phyloP scores from a whole-genome alignment of 805 yeast species.

The Yueomyces sp. region DNA sequence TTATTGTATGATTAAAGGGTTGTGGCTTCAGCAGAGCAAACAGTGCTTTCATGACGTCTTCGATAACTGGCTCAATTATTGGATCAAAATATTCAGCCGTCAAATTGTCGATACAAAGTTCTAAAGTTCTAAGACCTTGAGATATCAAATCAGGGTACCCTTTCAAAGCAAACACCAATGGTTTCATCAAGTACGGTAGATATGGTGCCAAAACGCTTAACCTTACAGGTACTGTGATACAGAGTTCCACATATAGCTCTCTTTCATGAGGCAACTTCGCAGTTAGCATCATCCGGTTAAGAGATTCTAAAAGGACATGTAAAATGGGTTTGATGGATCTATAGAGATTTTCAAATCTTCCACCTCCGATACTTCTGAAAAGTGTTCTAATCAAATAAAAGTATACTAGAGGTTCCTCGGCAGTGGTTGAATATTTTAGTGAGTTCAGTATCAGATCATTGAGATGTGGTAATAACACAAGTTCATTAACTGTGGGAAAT shows the following conservation, averaged over 20 bases:
- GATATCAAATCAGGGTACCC: slow-evolving; percentile 85
- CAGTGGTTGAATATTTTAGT: slow-evolving; percentile 62
- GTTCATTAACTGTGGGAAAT: slow-evolving; percentile 78
- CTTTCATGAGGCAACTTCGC: slow-evolving; percentile 84
- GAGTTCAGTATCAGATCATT: slow-evolving; percentile 73
- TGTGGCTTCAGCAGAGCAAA: slow-evolving; percentile 86
- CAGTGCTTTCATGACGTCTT: slow-evolving; percentile 84
- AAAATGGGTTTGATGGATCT: slow-evolving; percentile 85
- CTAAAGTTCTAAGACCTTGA: slow-evolving; percentile 90
- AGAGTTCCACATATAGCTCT: slow-evolving; percentile 87
- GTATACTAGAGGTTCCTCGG: slow-evolving; percentile 84
- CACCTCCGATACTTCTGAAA: slow-evolving; percentile 93
- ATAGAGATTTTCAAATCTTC: slow-evolving; percentile 84
- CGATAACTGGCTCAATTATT: slow-evolving; percentile 89
- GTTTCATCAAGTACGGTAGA: slow-evolving; percentile 74
- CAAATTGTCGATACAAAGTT: slow-evolving; percentile 87
- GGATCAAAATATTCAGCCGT: slow-evolving; percentile 97
- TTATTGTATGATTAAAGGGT: slow-evolving; percentile 89
- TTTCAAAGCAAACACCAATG: slow-evolving; percentile 79
- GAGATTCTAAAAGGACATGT: slow-evolving; percentile 73
- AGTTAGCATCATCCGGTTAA: slow-evolving; percentile 69
- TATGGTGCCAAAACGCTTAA: slow-evolving; percentile 90
- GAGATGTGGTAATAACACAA: slow-evolving; percentile 77
- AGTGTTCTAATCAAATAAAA: slow-evolving; percentile 78
- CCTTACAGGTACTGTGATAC: slow-evolving; percentile 92